A percentile compares a stretch with the other conserved stretches of the same genome.
These are phyloP conservation scores for Phytophthora litchii DNA, from an alignment of 352 stramenopile species.

Conservation along the genomic window DNA sequence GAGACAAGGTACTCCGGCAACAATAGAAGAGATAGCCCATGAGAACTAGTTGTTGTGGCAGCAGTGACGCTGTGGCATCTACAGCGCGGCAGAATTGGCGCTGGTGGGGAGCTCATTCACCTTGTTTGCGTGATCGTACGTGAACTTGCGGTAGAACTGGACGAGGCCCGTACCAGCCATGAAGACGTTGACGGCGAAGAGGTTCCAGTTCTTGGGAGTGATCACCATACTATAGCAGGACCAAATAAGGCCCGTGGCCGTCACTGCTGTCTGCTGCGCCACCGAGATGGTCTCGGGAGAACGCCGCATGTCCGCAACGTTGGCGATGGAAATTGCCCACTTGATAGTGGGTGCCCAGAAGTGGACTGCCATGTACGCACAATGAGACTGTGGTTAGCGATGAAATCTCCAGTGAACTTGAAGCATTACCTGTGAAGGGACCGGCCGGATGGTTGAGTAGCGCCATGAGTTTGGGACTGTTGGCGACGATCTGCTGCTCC, in stretches of 20 bases:
- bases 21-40: constrained; percentile 1
- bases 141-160: constrained; percentile 61
- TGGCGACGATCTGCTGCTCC: constrained; percentile 67
- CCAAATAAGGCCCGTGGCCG: constrained; percentile 88
- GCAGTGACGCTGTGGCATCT: constrained; percentile 1
- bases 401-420: too few relatives aligned
- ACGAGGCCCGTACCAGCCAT: constrained; percentile 86
- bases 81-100: constrained; percentile 2
- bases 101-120: background rate
- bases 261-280: constrained; percentile 82
- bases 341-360: constrained; percentile 92
- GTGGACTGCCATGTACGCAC: too few relatives aligned
- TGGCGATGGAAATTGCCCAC: constrained; percentile 88
- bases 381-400: too few relatives aligned
- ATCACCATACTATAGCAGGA: constrained; percentile 90
- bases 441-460: constrained; percentile 81
- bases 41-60: background rate
- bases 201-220: constrained; percentile 92
- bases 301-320: constrained; percentile 86
- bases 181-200: constrained; percentile 91
- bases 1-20: constrained; percentile 3
- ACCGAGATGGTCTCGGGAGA: constrained; percentile 81
- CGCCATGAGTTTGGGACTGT: constrained; percentile 63
- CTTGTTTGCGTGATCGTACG: constrained; percentile 13
- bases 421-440: constrained; percentile 91